phyloP scores from a whole-genome alignment of 1,284 basidiomycete species.

The Mycosarcoma maydis region DNA sequence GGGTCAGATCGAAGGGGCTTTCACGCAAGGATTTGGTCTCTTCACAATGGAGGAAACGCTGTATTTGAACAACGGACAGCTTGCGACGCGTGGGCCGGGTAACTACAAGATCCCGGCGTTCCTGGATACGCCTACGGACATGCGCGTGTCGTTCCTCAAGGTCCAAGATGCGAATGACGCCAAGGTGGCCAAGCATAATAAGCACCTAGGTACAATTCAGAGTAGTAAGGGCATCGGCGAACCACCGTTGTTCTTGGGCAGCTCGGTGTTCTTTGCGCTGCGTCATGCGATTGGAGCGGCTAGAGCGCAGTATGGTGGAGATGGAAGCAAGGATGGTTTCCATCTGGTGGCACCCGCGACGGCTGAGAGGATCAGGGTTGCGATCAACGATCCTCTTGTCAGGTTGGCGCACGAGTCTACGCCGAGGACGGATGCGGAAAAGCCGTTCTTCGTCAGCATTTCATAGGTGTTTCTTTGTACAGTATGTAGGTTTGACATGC shows the following conservation, averaged over 20 bases:
- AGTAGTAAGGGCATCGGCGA: slow-evolving; percentile 59
- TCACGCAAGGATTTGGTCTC: slow-evolving; percentile 60
- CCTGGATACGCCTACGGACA: slow-evolving; percentile 65
- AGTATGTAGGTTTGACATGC: too few species aligned
- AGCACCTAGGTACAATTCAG: slow-evolving; percentile 62
- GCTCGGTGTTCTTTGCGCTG: slow-evolving; percentile 64
- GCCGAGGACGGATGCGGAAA: slow-evolving; percentile 58
- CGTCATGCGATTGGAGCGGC: slow-evolving; percentile 64
- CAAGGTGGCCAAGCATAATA: slow-evolving; percentile 16
- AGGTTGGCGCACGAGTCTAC: slow-evolving; percentile 49
- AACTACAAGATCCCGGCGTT: slow-evolving; percentile 67
- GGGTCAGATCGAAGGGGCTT: slow-evolving; percentile 67
- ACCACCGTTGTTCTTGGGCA: slow-evolving; percentile 67
- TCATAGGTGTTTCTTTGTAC: slow-evolving; percentile 16
- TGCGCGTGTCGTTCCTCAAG: slow-evolving; percentile 65
- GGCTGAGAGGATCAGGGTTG: slow-evolving; percentile 64
- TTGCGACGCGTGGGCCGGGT: slow-evolving; percentile 66
- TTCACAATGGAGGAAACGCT: slow-evolving; percentile 67
- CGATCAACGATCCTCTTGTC: slow-evolving; percentile 60
- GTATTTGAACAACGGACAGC: slow-evolving; percentile 64
- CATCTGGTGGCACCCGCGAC: slow-evolving; percentile 65
- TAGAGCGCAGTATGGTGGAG: slow-evolving; percentile 53
- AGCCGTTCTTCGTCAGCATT: slow-evolving; percentile 64
- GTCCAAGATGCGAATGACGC: slow-evolving; percentile 42
- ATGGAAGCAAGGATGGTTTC: slow-evolving; percentile 27